Percentiles rank a stretch among this genome's conserved stretches.
phyloP scores from a whole-genome alignment of 78 protist genomes.

The Monosiga brevicollis region DNA sequence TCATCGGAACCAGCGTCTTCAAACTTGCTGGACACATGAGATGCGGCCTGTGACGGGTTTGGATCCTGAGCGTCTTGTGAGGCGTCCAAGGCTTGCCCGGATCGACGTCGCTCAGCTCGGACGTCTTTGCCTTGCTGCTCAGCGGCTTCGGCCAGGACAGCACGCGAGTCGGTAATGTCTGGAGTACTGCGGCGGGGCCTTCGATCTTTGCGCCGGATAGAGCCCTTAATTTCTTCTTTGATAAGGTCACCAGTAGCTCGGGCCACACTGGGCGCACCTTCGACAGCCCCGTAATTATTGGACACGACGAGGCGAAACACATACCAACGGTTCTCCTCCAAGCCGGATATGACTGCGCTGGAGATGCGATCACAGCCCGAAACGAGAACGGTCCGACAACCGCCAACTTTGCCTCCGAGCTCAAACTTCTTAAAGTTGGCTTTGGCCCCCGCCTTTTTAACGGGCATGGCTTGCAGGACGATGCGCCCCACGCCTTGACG shows the following conservation, averaged over 20 bases:
- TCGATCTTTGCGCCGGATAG: not conserved
- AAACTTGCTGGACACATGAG: too few species aligned
- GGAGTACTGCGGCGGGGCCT: not conserved
- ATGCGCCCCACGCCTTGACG: not conserved
- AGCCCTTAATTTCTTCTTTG: not conserved
- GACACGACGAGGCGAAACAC: not conserved
- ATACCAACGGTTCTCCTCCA: not conserved
- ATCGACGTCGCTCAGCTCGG: not conserved
- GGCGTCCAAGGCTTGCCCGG: not conserved
- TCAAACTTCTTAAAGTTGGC: not conserved
- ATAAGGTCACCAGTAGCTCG: not conserved
- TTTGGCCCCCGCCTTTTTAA: not conserved
- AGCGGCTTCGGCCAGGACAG: too few species aligned
- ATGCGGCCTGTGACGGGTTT: too few species aligned
- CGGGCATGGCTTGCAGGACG: not conserved
- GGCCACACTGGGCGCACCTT: not conserved
- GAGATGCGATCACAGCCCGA: not conserved
- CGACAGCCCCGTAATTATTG: not conserved
- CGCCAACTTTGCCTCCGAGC: not conserved
- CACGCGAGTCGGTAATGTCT: not conserved
- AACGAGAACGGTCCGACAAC: not conserved
- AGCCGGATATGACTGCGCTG: not conserved
- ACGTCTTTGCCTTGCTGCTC: not conserved
- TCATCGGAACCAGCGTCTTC: too few species aligned
- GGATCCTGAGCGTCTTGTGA: too few species aligned